Conservation (phyloP, 306 rosid species). For the Sesbania bispinosa region DNA sequence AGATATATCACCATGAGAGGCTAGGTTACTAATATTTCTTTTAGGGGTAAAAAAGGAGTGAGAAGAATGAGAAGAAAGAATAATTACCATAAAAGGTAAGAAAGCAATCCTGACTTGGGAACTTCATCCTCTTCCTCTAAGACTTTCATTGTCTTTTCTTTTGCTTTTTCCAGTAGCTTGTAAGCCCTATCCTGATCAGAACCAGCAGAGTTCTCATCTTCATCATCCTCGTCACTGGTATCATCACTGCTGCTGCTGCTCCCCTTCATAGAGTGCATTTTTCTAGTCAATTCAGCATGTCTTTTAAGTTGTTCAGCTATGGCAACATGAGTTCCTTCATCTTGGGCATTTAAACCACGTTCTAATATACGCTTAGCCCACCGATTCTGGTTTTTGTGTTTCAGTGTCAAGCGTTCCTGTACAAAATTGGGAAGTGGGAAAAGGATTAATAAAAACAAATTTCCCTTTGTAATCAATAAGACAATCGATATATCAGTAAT, state of each 20-base stretch:
- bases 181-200: slow-evolving; percentile 49
- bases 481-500: not conserved
- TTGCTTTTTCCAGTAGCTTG: slow-evolving; percentile 65
- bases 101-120: slow-evolving; percentile 75
- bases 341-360: slow-evolving; percentile 77
- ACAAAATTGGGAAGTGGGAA: slow-evolving; percentile 24
- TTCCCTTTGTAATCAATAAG: not conserved
- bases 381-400: slow-evolving; percentile 62
- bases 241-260: slow-evolving; percentile 69
- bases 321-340: slow-evolving; percentile 92
- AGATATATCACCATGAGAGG: not conserved
- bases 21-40: not conserved
- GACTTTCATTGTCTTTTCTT: slow-evolving; percentile 61
- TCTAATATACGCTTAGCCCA: slow-evolving; percentile 67
- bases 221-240: slow-evolving; percentile 60
- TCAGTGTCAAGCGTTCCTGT: slow-evolving; percentile 87
- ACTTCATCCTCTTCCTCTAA: slow-evolving; percentile 68
- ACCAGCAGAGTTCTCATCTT: slow-evolving; percentile 41
- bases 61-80: not conserved
- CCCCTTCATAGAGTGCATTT: slow-evolving; percentile 70
- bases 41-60: not conserved
- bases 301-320: slow-evolving; percentile 65
- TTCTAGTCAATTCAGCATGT: slow-evolving; percentile 73
- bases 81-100: slow-evolving; percentile 85
- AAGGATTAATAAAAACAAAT: slow-evolving; percentile 1